Percentiles rank a stretch among this genome's conserved stretches.
Evolutionary conservation across 345 rosid genomes (phyloP).

Genomic region (Toxicodendron radicans): DNA sequence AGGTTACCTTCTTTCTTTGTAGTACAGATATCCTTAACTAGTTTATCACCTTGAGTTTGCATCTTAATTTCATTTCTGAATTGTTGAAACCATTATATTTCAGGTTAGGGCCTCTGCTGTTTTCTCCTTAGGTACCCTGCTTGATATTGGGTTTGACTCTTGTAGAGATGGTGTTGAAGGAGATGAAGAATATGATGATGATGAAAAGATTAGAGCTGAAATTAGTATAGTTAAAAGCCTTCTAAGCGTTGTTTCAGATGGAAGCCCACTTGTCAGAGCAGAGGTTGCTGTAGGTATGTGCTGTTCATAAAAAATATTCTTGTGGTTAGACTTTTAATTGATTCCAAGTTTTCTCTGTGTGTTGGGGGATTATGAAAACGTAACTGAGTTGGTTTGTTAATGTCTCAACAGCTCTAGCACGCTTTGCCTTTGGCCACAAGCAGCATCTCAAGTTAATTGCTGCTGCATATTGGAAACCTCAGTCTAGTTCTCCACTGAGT

Average conservation of each 20-base stretch:
- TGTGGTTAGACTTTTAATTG: slow-evolving; percentile 1
- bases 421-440: slow-evolving; percentile 95
- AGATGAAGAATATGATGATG: slow-evolving; percentile 89
- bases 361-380: slow-evolving; percentile 10
- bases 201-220: slow-evolving; percentile 89
- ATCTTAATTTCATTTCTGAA: slow-evolving; percentile 10
- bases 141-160: slow-evolving; percentile 79
- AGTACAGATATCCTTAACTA: background rate
- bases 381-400: slow-evolving; percentile 21
- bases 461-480: slow-evolving; percentile 86
- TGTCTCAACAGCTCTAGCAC: slow-evolving; percentile 77
- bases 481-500: slow-evolving; percentile 67
- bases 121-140: slow-evolving; percentile 90
- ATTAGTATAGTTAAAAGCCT: slow-evolving; percentile 75
- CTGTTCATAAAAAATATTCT: background rate
- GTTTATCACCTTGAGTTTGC: background rate
- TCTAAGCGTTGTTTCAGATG: slow-evolving; percentile 81
- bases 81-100: slow-evolving; percentile 25
- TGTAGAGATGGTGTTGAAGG: slow-evolving; percentile 65
- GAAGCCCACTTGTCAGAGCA: slow-evolving; percentile 97
- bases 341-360: slow-evolving; percentile 1
- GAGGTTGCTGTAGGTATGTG: slow-evolving; percentile 98
- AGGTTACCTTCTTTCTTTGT: slow-evolving; percentile 50
- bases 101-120: slow-evolving; percentile 99
- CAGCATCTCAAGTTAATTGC: slow-evolving; percentile 88